Conservation (phyloP, 2,329 filamentous ascomycete genomes). For the Drechslerella coelobrocha region DNA sequence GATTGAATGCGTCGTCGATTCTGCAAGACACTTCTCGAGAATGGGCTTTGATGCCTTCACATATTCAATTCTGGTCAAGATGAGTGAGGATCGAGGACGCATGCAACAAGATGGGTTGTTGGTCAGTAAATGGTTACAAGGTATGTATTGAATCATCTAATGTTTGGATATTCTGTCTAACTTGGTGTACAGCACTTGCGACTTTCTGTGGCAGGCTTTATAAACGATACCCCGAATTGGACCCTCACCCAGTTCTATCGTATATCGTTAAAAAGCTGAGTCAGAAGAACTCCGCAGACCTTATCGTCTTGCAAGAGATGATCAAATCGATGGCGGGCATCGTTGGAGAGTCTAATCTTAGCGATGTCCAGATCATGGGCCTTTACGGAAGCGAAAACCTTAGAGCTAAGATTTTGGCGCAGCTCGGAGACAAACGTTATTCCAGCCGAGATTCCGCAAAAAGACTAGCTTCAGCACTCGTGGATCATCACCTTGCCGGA, state of each 20-base stretch:
- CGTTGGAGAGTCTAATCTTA: conserved; percentile 83
- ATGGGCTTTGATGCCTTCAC: conserved; percentile 91
- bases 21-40: conserved; percentile 89
- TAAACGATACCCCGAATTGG: conserved; percentile 81
- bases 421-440: conserved; percentile 81
- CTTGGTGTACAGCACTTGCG: conserved; percentile 68
- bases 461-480: conserved; percentile 78
- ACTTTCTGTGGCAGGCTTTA: conserved; percentile 92
- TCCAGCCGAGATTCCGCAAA: conserved; percentile 76
- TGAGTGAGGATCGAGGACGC: conserved; percentile 66
- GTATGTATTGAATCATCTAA: conserved; percentile 50
- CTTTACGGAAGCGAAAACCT: conserved; percentile 86
- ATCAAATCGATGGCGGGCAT: conserved; percentile 94
- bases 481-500: conserved; percentile 77
- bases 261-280: conserved; percentile 87
- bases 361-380: conserved; percentile 82
- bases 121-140: conserved; percentile 87
- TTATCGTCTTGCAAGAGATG: conserved; percentile 89
- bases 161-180: conserved; percentile 28
- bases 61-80: conserved; percentile 81
- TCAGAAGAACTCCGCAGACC: conserved; percentile 82
- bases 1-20: conserved; percentile 93
- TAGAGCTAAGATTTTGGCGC: conserved; percentile 78
- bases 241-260: conserved; percentile 82
- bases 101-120: conserved; percentile 72